A percentile compares a stretch with the other conserved stretches of the same genome.
phyloP scores from a whole-genome alignment of 176 grass and related monocot genomes.

The Areca catechu region DNA sequence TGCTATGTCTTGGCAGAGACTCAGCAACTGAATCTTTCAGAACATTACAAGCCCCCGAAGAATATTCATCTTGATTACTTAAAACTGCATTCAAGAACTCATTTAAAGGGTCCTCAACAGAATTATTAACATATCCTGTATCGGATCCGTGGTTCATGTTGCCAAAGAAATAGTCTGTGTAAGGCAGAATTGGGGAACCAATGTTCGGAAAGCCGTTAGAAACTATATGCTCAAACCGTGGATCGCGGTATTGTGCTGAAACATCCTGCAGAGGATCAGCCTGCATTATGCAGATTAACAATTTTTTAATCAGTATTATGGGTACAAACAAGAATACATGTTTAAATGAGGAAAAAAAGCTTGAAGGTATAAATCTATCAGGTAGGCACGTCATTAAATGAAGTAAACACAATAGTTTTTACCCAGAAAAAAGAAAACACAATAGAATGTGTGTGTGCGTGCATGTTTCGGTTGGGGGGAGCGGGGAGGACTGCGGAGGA shows the following conservation, averaged over 20 bases:
- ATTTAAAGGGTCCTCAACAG: conserved; percentile 19
- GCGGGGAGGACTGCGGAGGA: too few relatives aligned
- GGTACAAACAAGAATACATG: too few relatives aligned
- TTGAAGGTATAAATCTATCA: too few relatives aligned
- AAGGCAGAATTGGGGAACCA: conserved; percentile 7
- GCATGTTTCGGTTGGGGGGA: too few relatives aligned
- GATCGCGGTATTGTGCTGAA: conserved; percentile 4
- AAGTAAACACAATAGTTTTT: too few relatives aligned
- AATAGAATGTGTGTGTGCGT: too few relatives aligned
- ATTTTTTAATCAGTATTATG: too few relatives aligned
- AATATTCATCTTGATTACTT: conserved; percentile 37
- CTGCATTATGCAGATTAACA: conserved; percentile 22
- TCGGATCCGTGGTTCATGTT: conserved; percentile 6
- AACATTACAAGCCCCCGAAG: conserved; percentile 27
- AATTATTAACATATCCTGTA: conserved; percentile 18
- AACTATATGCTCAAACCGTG: conserved; percentile 4
- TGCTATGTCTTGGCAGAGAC: background rate
- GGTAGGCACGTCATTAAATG: too few relatives aligned
- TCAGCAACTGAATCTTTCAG: conserved; percentile 34
- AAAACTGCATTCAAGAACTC: conserved; percentile 35
- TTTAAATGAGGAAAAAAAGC: too few relatives aligned
- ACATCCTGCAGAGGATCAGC: conserved; percentile 11
- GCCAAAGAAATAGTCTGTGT: background rate
- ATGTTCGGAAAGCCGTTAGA: background rate
- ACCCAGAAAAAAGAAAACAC: too few relatives aligned